Evolutionary conservation across 2,329 filamentous ascomycete genomes (phyloP).

Genomic region (Sporothrix dimorphospora): DNA sequence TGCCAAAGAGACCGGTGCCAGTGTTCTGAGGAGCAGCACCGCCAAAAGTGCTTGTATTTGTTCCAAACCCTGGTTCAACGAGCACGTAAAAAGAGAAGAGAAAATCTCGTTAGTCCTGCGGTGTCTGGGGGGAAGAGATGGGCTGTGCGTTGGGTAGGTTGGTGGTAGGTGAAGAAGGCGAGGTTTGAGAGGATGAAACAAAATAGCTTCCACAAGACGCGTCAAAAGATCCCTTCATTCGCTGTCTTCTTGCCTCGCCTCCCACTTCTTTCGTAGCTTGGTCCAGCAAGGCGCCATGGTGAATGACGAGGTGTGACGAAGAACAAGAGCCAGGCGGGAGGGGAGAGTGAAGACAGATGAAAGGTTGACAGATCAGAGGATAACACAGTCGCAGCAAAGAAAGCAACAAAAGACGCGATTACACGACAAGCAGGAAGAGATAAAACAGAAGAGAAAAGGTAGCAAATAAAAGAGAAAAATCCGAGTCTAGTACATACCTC

Average conservation of each 20-base stretch:
- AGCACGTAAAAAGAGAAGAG: slow-evolving; percentile 23
- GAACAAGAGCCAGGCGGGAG: neutral
- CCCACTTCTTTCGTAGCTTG: neutral
- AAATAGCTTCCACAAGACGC: neutral
- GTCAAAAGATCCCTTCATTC: neutral
- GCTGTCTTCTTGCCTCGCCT: neutral
- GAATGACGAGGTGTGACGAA: neutral
- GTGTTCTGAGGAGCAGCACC: slow-evolving; percentile 43
- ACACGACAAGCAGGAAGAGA: neutral
- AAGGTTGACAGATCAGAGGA: neutral
- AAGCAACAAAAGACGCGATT: neutral
- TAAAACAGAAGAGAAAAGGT: slow-evolving; percentile 23
- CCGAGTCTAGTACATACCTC: slow-evolving; percentile 52
- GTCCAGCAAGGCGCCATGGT: slow-evolving; percentile 8
- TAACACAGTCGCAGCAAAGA: neutral
- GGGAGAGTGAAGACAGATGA: neutral
- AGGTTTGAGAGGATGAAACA: neutral
- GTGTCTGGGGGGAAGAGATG: slow-evolving; percentile 26
- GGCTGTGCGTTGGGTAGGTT: neutral
- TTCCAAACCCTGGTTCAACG: slow-evolving; percentile 42
- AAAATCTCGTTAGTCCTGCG: slow-evolving; percentile 34
- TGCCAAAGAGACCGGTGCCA: slow-evolving; percentile 53
- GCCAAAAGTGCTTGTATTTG: slow-evolving; percentile 44
- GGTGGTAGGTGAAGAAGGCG: neutral
- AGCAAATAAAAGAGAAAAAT: neutral